Percentiles rank a stretch among this genome's conserved stretches.
Conservation (phyloP, 495 filamentous ascomycete genomes). For the Penicillium daleae region DNA sequence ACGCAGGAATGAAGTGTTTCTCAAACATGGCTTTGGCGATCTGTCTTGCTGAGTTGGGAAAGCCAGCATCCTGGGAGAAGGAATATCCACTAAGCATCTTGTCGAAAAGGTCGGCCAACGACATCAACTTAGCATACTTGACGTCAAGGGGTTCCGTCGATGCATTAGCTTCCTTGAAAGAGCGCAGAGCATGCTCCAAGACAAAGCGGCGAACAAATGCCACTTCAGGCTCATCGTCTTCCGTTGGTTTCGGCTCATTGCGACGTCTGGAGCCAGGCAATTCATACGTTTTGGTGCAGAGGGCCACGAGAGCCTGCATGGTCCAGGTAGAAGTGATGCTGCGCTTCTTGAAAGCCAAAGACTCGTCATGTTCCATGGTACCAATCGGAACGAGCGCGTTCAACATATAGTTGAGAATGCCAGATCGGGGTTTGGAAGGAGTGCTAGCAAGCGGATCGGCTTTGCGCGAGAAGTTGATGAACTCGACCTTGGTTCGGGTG, state of each 20-base stretch:
- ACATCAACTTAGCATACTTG: conserved; percentile 85
- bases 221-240: conserved; percentile 84
- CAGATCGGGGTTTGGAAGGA: conserved; percentile 91
- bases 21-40: conserved; percentile 96
- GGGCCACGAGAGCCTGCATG: conserved; percentile 78
- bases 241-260: conserved; percentile 53
- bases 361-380: conserved; percentile 74
- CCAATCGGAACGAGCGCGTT: conserved; percentile 81
- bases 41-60: conserved; percentile 60
- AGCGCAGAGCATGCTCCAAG: conserved; percentile 86
- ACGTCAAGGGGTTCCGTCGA: conserved; percentile 80
- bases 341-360: conserved; percentile 78
- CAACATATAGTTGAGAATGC: conserved; percentile 90
- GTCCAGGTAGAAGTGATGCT: conserved; percentile 81
- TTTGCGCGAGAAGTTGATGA: conserved; percentile 96
- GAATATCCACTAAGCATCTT: conserved; percentile 85
- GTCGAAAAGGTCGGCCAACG: conserved; percentile 87
- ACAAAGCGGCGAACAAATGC: conserved; percentile 93
- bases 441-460: conserved; percentile 80
- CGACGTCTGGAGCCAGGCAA: conserved; percentile 46
- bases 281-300: conserved; percentile 88
- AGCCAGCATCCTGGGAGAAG: conserved; percentile 53
- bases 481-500: conserved; percentile 93
- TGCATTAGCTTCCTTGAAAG: conserved; percentile 85
- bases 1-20: conserved; percentile 85